Conservation (phyloP, 2,329 filamentous ascomycete genomes). For the Dactylellina drechsleri region DNA sequence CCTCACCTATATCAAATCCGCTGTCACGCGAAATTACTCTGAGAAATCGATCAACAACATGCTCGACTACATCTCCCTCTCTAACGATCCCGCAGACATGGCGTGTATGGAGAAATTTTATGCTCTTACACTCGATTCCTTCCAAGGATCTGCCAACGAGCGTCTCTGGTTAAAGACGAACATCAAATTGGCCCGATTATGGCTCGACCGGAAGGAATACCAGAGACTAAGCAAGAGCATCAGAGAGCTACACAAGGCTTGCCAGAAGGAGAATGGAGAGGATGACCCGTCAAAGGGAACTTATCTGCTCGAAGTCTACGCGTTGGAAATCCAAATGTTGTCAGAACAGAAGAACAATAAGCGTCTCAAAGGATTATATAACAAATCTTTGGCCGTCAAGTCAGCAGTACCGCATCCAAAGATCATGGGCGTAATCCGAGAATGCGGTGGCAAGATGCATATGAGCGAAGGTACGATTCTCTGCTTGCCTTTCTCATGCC, state of each 20-base stretch:
- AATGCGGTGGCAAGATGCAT: slow-evolving; percentile 99
- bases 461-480: slow-evolving; percentile 78
- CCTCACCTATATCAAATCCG: slow-evolving; percentile 95
- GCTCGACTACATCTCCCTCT: slow-evolving; percentile 89
- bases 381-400: slow-evolving; percentile 87
- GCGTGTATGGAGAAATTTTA: slow-evolving; percentile 95
- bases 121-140: slow-evolving; percentile 88
- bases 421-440: slow-evolving; percentile 98
- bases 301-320: slow-evolving; percentile 94
- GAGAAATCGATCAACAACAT: slow-evolving; percentile 99
- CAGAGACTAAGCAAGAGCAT: slow-evolving; percentile 81
- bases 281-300: slow-evolving; percentile 96
- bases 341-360: slow-evolving; percentile 97
- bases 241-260: slow-evolving; percentile 86
- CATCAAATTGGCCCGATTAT: slow-evolving; percentile 91
- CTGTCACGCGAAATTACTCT: slow-evolving; percentile 96
- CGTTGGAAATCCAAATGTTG: slow-evolving; percentile 98
- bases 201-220: slow-evolving; percentile 92
- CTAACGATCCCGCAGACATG: slow-evolving; percentile 75
- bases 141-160: slow-evolving; percentile 97
- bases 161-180: slow-evolving; percentile 97
- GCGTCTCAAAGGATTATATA: slow-evolving; percentile 90
- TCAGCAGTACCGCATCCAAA: slow-evolving; percentile 98
- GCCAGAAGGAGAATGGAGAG: slow-evolving; percentile 83
- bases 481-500: slow-evolving; percentile 42